These are phyloP conservation scores for Stylosanthes scabra DNA, from an alignment of 331 rosid species.

Conservation along the genomic window DNA sequence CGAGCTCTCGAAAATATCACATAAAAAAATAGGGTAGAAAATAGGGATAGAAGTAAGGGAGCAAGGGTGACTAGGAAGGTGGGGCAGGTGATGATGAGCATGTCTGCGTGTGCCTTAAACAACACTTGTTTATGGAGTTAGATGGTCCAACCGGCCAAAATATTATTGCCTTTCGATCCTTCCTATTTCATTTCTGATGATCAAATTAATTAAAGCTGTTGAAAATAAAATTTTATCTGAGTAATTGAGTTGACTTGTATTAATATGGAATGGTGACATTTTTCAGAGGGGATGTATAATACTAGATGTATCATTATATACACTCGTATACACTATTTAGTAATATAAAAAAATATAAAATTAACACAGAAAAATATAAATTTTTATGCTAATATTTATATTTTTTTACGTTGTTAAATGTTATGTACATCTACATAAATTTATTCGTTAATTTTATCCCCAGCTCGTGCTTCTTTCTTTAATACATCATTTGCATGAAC, in stretches of 20 bases:
- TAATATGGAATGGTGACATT: not conserved
- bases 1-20: no score
- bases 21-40: not conserved
- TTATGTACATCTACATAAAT: no score
- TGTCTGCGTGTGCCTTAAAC: conserved; percentile 50
- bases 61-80: conserved; percentile 35
- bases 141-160: conserved; percentile 46
- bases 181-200: not conserved
- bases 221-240: conserved; percentile 19
- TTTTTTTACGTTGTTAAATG: no score
- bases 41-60: conserved; percentile 38
- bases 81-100: conserved; percentile 47
- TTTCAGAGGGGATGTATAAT: conserved; percentile 1
- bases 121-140: conserved; percentile 26
- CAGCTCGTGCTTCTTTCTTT: not conserved
- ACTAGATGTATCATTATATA: no score
- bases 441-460: not conserved
- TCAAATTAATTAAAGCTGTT: conserved; percentile 3
- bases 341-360: no score
- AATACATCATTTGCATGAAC: not conserved
- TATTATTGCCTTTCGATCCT: not conserved
- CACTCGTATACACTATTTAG: no score
- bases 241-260: conserved; percentile 32
- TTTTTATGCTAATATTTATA: no score
- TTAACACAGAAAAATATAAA: no score